These are phyloP conservation scores for Peniophora sp. DNA, from an alignment of 1,284 basidiomycete genomes.

Conservation along the genomic window DNA sequence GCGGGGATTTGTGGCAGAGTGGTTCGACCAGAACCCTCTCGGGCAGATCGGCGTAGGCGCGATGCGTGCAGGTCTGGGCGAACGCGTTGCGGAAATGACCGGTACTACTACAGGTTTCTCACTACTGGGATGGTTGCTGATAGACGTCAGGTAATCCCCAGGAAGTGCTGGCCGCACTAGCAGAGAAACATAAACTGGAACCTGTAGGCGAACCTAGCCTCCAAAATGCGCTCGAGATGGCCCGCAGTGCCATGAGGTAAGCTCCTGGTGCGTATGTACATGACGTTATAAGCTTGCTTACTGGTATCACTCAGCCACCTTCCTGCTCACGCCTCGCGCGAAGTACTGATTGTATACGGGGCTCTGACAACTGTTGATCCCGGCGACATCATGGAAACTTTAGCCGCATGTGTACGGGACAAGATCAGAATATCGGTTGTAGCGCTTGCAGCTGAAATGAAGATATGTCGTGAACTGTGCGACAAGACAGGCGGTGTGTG, in stretches of 20 bases:
- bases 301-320: slow-evolving; percentile 59
- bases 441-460: slow-evolving; percentile 93
- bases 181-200: slow-evolving; percentile 83
- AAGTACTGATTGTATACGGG: slow-evolving; percentile 90
- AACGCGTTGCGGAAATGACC: slow-evolving; percentile 83
- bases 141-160: slow-evolving; percentile 77
- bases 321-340: slow-evolving; percentile 90
- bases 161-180: slow-evolving; percentile 81
- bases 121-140: slow-evolving; percentile 2
- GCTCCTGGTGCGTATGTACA: slow-evolving; percentile 11
- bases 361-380: slow-evolving; percentile 96
- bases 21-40: slow-evolving; percentile 99
- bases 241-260: slow-evolving; percentile 82
- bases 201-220: slow-evolving; percentile 90
- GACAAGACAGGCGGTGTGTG: slow-evolving; percentile 79
- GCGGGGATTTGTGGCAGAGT: slow-evolving; percentile 87
- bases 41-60: slow-evolving; percentile 95
- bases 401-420: slow-evolving; percentile 73
- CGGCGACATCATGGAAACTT: slow-evolving; percentile 90
- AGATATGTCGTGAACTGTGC: slow-evolving; percentile 88
- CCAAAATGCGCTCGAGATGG: slow-evolving; percentile 97
- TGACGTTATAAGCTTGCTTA: slow-evolving; percentile 2
- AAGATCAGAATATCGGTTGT: slow-evolving; percentile 91
- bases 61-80: slow-evolving; percentile 83
- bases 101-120: slow-evolving; percentile 38